These are phyloP conservation scores for Elaeagnus macrophylla DNA, from an alignment of 306 rosid genomes.

Conservation along the genomic window DNA sequence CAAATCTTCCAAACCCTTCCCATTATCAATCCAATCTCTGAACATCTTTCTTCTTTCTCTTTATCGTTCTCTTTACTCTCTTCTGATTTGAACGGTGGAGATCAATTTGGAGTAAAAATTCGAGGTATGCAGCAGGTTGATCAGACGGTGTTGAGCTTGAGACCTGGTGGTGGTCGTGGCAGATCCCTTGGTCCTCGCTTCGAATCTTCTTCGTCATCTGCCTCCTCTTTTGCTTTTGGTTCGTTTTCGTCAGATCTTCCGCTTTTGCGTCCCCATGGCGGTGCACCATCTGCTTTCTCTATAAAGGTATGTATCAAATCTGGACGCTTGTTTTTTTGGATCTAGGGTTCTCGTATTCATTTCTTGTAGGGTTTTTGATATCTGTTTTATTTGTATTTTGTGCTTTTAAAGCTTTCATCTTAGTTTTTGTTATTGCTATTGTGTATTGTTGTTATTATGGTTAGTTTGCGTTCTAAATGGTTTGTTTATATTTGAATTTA, in stretches of 20 bases:
- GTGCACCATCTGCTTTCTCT: slow-evolving; percentile 33
- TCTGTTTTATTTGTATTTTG: neutral
- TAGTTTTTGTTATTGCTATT: neutral
- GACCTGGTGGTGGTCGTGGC: neutral
- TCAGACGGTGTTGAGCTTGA: neutral
- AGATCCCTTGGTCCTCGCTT: neutral
- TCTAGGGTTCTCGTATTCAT: neutral
- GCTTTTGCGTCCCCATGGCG: slow-evolving; percentile 52
- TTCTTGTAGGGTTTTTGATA: neutral
- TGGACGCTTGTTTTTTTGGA: neutral
- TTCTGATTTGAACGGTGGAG: slow-evolving; percentile 8
- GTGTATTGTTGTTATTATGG: neutral
- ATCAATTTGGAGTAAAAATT: neutral
- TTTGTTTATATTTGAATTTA: neutral
- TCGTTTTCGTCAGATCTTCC: slow-evolving; percentile 66
- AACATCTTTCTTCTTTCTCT: no score
- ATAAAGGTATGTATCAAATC: slow-evolving; percentile 38
- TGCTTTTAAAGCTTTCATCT: neutral
- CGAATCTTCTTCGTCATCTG: slow-evolving; percentile 15
- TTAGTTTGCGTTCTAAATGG: neutral
- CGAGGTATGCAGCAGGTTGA: neutral
- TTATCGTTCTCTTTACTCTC: no score
- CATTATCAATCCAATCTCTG: no score
- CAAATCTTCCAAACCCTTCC: no score
- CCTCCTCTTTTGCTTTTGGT: slow-evolving; percentile 54